Percentiles rank a stretch among this genome's conserved stretches.
Conservation (phyloP, 257 asterid genomes). For the Datura wrightii region DNA sequence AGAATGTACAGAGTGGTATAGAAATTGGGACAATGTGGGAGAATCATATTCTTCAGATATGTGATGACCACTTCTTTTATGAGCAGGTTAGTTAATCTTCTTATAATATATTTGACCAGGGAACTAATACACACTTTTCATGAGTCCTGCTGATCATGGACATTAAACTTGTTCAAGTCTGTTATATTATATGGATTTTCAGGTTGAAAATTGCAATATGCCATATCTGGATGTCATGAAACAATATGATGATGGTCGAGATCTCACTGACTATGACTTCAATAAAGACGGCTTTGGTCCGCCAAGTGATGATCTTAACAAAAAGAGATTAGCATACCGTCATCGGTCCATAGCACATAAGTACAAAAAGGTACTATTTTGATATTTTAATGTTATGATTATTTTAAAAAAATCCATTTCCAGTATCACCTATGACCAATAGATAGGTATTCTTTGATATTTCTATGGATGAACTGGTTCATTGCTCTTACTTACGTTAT, state of each 20-base stretch:
- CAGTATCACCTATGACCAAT: not conserved
- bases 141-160: not conserved
- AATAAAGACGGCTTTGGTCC: constrained; percentile 66
- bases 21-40: constrained; percentile 87
- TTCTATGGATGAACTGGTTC: not conserved
- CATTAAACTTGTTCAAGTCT: not conserved
- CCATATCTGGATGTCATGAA: constrained; percentile 74
- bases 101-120: not conserved
- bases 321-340: constrained; percentile 80
- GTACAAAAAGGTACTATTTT: constrained; percentile 69
- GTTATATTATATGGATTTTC: constrained; percentile 35
- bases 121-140: not conserved
- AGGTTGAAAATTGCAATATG: constrained; percentile 83
- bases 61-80: constrained; percentile 85
- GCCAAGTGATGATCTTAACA: constrained; percentile 64
- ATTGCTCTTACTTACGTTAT: not conserved
- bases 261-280: constrained; percentile 78
- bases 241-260: constrained; percentile 71
- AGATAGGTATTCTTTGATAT: not conserved
- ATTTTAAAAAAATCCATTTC: not conserved
- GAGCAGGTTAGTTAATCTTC: constrained; percentile 61
- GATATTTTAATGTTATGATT: constrained; percentile 3
- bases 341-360: constrained; percentile 70
- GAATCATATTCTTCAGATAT: constrained; percentile 76
- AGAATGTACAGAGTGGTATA: constrained; percentile 66